Percentiles rank a stretch among this genome's conserved stretches.
Evolutionary conservation across 345 rosid genomes (phyloP).

Genomic region (Erucastrum elatum): DNA sequence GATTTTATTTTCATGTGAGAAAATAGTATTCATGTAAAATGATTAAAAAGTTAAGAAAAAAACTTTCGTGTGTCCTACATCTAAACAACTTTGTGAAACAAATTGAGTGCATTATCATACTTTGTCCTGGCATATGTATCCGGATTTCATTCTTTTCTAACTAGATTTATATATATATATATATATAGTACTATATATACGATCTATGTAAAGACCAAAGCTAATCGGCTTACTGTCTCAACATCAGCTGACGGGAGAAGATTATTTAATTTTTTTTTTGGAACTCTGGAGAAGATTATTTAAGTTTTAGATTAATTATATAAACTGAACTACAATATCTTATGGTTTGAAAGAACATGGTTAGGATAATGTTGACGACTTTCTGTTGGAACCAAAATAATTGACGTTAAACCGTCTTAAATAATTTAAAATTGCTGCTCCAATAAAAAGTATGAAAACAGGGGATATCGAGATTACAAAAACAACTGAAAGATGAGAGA

Average conservation of each 20-base stretch:
- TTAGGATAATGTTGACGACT: background rate
- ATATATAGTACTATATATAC: no score
- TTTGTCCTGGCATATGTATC: slow-evolving; percentile 17
- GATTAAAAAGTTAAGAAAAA: slow-evolving; percentile 23
- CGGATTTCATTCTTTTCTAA: background rate
- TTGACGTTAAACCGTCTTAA: background rate
- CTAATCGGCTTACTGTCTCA: background rate
- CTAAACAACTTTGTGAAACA: slow-evolving; percentile 32
- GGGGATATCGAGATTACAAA: background rate
- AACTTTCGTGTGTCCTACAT: slow-evolving; percentile 26
- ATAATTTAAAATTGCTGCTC: background rate
- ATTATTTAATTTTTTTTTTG: background rate
- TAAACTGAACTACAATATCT: background rate
- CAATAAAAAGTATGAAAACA: no score
- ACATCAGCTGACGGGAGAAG: background rate
- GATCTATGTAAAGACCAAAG: background rate
- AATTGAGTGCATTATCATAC: slow-evolving; percentile 31
- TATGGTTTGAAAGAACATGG: background rate
- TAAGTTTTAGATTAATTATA: background rate
- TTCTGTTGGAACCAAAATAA: background rate
- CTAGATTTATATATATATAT: background rate
- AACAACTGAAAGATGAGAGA: background rate
- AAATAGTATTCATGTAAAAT: background rate
- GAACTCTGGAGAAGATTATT: background rate
- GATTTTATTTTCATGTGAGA: slow-evolving; percentile 1